Base-by-base conservation (phyloP, 352 stramenopile genomes). In the Phytophthora fragariae region DNA sequence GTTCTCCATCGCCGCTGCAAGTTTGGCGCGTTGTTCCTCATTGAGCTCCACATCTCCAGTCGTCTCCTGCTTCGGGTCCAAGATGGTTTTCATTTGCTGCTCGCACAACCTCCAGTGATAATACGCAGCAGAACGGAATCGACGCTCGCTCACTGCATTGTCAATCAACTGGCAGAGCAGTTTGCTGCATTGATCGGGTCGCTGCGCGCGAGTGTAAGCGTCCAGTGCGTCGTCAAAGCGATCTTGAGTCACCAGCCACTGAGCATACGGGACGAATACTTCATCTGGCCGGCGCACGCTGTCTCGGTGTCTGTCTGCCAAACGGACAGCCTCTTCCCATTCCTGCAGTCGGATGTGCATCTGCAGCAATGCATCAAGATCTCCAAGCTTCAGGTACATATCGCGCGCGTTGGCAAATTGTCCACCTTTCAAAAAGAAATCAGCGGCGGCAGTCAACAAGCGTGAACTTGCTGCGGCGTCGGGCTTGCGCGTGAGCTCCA, bases 21-120 rank as follows among this genome's bases (percentile, higher is more conserved):
- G 72, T 24, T 73, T 65, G 14, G 75, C 35, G 10, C 62, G 53
- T 3, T 92, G 81, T 2, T 77, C 65, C 14, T 77, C 65, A 9
- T 55, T 76, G 6, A 75, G 27, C 17, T 88, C 69, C 2, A 75
- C 49, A 11, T 70, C 62, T 58, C 47, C 47, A 7, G 15, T 12
- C 69, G 15, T 50, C 17, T 59, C 41, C 41, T 74, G 57, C 29
- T 35, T 66, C 4, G 44, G n/a, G 15, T 64, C 29, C 44, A 61
- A 47, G 11, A 92, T 72, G 0, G 86, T 78, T 6, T 79, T 80
- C 27, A 96, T 73, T 55, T 88, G 76, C 74, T 98, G 92, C 41
- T 97, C 91, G 19, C 85, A 92, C 1, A 98, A 80, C n/a, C 95
- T 74, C 88, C 89, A 98, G 77, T 98, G 91, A 73, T 98, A 98